phyloP scores from a whole-genome alignment of 2,329 filamentous ascomycete species.

The Arthrobotrys musiformis region DNA sequence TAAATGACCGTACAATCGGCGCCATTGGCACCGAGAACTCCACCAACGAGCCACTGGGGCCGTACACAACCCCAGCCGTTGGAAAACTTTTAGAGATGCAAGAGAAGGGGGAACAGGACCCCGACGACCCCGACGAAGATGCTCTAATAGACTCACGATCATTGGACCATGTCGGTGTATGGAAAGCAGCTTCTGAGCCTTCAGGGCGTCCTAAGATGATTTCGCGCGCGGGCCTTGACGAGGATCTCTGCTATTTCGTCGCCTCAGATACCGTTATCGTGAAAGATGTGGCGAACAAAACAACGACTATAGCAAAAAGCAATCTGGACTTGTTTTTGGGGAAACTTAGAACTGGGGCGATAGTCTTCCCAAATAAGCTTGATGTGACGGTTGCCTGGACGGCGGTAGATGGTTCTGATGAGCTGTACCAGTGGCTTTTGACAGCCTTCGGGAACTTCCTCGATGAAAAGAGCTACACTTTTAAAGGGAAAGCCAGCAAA shows the following conservation, averaged over 20 bases:
- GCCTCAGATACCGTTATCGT: neutral
- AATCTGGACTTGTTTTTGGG: conserved; percentile 16
- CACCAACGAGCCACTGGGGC: neutral
- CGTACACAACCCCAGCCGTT: neutral
- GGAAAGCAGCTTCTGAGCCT: too few relatives aligned
- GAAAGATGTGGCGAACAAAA: conserved; percentile 8
- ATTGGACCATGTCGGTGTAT: too few relatives aligned
- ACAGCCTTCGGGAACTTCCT: neutral
- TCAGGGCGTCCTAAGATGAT: neutral
- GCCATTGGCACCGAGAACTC: neutral
- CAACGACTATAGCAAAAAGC: neutral
- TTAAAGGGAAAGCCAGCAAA: conserved; percentile 7
- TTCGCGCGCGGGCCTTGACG: neutral
- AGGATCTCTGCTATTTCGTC: conserved; percentile 1
- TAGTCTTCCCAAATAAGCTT: conserved; percentile 6
- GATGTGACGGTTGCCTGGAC: neutral
- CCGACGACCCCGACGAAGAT: too few relatives aligned
- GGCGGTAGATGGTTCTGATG: neutral
- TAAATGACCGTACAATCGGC: neutral
- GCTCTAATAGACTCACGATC: too few relatives aligned
- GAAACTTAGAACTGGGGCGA: conserved; percentile 1
- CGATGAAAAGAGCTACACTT: neutral
- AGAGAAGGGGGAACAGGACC: neutral
- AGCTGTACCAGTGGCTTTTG: conserved; percentile 9
- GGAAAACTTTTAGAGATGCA: conserved; percentile 1